phyloP scores from a whole-genome alignment of 768 basidiomycete species.

The Agaricus subrufescens region DNA sequence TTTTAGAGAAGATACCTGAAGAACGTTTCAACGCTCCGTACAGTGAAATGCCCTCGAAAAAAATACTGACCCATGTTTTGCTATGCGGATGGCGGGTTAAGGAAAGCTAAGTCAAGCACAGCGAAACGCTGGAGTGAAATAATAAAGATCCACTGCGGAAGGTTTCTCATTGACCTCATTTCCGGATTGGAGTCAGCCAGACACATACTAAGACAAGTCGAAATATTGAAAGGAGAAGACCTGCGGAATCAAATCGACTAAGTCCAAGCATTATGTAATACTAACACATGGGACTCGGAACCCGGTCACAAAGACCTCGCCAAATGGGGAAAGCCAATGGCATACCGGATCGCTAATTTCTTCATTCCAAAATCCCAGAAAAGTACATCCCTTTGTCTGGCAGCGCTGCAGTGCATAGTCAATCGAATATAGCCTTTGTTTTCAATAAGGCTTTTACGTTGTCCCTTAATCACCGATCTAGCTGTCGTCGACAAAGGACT shows the following conservation, averaged over 20 bases:
- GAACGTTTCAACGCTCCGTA: background rate
- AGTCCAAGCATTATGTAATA: too few relatives aligned
- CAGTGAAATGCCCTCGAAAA: background rate
- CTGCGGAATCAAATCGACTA: too few relatives aligned
- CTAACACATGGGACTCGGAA: background rate
- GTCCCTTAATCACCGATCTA: background rate
- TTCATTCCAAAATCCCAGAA: slow-evolving; percentile 2
- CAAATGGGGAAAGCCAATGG: slow-evolving; percentile 1
- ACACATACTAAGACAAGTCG: too few relatives aligned
- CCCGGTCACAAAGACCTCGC: slow-evolving; percentile 1
- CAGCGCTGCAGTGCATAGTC: background rate
- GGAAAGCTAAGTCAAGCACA: background rate
- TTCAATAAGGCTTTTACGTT: slow-evolving; percentile 7
- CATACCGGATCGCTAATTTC: background rate
- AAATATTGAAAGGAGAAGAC: background rate
- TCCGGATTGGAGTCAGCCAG: too few relatives aligned
- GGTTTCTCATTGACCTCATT: background rate
- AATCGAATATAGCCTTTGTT: background rate
- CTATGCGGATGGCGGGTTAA: background rate
- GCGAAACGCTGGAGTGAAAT: too few relatives aligned
- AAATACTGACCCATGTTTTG: background rate
- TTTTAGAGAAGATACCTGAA: background rate
- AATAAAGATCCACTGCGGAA: too few relatives aligned
- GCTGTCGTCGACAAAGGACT: slow-evolving; percentile 1
- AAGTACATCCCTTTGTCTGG: slow-evolving; percentile 4